Evolutionary conservation across 257 asterid species (phyloP).

Genomic region (Solanum chaucha): DNA sequence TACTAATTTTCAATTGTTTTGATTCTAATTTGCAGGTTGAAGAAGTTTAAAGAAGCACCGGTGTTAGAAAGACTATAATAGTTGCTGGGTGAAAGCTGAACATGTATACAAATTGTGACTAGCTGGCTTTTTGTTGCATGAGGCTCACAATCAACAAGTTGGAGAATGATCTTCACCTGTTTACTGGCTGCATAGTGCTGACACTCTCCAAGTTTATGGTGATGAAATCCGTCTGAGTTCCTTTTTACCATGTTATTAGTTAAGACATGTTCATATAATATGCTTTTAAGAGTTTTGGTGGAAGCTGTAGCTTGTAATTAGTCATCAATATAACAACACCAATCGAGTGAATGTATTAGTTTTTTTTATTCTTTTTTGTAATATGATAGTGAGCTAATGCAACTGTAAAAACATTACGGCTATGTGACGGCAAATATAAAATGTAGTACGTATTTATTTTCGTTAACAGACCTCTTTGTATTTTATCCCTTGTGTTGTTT

Average conservation of each 20-base stretch:
- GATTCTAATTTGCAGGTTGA: slow-evolving; percentile 4
- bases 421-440: not conserved
- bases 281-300: not conserved
- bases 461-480: not conserved
- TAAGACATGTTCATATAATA: not conserved
- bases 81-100: not conserved
- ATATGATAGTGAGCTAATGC: not conserved
- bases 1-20: not conserved
- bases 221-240: not conserved
- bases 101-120: not conserved
- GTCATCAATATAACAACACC: not conserved
- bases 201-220: not conserved
- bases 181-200: not conserved
- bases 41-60: not conserved
- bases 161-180: not conserved
- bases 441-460: not conserved
- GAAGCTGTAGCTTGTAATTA: not conserved
- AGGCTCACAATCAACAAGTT: not conserved
- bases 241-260: not conserved
- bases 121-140: not conserved
- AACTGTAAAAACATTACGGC: not conserved
- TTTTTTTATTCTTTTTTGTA: no score
- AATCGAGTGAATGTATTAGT: not conserved
- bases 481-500: not conserved
- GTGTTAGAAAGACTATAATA: not conserved